Percentiles rank a stretch among this genome's conserved stretches.
Conservation (phyloP, 2,329 filamentous ascomycete genomes). For the Penicillium hesseltinei region DNA sequence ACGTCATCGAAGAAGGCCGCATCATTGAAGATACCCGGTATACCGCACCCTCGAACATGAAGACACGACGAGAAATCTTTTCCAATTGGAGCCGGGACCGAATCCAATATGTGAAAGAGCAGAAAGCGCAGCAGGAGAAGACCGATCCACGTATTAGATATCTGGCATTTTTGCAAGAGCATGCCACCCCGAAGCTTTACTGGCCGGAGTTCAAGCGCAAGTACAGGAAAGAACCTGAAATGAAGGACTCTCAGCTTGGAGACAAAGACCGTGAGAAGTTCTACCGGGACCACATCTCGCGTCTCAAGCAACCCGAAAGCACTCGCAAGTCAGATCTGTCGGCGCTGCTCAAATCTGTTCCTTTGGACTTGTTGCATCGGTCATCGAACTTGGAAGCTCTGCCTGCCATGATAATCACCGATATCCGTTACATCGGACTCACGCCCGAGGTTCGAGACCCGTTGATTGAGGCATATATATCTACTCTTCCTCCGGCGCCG, state of each 20-base stretch:
- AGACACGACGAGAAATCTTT: constrained; percentile 76
- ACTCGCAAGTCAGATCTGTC: constrained; percentile 48
- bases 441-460: constrained; percentile 39
- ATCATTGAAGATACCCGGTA: constrained; percentile 86
- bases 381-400: constrained; percentile 42
- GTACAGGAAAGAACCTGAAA: constrained; percentile 73
- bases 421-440: constrained; percentile 46
- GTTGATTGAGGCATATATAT: constrained; percentile 45
- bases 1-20: constrained; percentile 74
- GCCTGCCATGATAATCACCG: constrained; percentile 43
- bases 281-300: constrained; percentile 48
- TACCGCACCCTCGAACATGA: constrained; percentile 77
- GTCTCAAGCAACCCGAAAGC: constrained; percentile 47
- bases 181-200: constrained; percentile 87
- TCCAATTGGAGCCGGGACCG: constrained; percentile 77
- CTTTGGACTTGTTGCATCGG: constrained; percentile 40
- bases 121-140: constrained; percentile 72
- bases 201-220: constrained; percentile 97
- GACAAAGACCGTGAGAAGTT: constrained; percentile 51
- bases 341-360: constrained; percentile 44
- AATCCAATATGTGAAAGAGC: constrained; percentile 69
- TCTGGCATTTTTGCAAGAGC: constrained; percentile 73
- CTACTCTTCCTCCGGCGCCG: constrained; percentile 42
- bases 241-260: constrained; percentile 53
- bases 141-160: constrained; percentile 81